These are phyloP conservation scores for Pilobolus umbonatus DNA, from an alignment of 192 early-diverging fungal genomes.

Conservation along the genomic window DNA sequence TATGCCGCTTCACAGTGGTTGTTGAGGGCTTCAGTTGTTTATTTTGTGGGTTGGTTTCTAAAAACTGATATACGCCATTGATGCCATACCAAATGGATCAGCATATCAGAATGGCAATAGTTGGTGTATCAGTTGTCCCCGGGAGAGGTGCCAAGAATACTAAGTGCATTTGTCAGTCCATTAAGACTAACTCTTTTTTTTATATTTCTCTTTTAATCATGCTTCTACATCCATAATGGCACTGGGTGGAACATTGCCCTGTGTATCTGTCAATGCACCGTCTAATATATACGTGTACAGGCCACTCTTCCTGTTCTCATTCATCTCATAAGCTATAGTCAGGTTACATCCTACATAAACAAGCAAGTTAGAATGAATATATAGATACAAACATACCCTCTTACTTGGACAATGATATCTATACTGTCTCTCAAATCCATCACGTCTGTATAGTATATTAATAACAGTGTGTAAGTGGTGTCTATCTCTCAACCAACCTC, in stretches of 20 bases:
- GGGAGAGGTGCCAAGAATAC: too few species aligned
- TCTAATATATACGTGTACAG: constrained; percentile 55
- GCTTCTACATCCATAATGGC: constrained; percentile 16
- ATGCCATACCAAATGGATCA: too few species aligned
- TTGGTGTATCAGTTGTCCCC: too few species aligned
- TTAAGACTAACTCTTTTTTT: too few species aligned
- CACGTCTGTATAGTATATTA: constrained; percentile 11
- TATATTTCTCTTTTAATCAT: too few species aligned
- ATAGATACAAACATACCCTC: not conserved
- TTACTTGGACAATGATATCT: constrained; percentile 35
- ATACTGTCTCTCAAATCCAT: constrained; percentile 33
- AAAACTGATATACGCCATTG: too few species aligned
- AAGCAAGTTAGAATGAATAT: not conserved
- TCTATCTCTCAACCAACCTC: too few species aligned
- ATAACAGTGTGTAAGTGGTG: not conserved
- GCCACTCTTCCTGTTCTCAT: constrained; percentile 40
- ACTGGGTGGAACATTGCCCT: constrained; percentile 37
- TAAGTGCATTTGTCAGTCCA: too few species aligned
- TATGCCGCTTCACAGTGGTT: too few species aligned
- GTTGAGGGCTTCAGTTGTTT: too few species aligned
- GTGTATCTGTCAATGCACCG: constrained; percentile 48
- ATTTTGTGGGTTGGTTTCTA: too few species aligned
- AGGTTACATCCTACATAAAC: constrained; percentile 42
- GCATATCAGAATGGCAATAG: too few species aligned
- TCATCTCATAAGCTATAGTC: constrained; percentile 52